Base-by-base conservation (phyloP, 441 rosid species). In the Flueggea neowawraea region DNA sequence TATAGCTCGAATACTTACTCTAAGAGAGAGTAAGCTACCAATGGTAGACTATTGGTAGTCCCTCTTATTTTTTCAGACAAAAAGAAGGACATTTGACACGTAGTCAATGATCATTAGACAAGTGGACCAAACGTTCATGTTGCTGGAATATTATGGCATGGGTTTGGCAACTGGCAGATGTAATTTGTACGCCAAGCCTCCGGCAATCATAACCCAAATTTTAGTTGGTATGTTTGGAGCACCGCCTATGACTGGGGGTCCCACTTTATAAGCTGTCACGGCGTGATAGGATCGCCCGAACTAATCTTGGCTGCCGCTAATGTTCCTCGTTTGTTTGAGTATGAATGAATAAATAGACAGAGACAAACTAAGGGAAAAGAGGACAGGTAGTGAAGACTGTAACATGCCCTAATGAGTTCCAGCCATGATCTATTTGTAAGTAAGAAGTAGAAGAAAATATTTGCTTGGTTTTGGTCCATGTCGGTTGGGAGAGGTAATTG, bases 171-270 rank as follows among this genome's bases (percentile, higher is more conserved):
- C 72, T 63, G 75, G 67, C 67, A 75, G 33, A 61, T 71, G 79
- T 67, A 31, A 67, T 64, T 67, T 71, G 64, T 68, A 75, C 67
- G 70, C 70, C n/a, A 67, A 71, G 75, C 43, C 64, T 56, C 64
- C 14, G 41, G 16, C 22, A 44, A 36, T 39, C 13, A 61, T 53
- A 54, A 32, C 31, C 61, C 45, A 47, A 58, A 61, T 54, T 68
- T 16, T 55, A 41, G 73, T 61, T 68, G 75, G 62, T 49, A 50
- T 7, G 52, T 68, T 52, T 61, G 61, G 53, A 57, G 60, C 69
- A 53, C 55, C 58, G 61, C 45, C 57, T 12, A 28, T 2, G 28
- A 22, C 28, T 22, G 28, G 28, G 6, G 41, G 41, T 8, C 4
- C 41, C 41, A 36, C 41, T 36, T 8, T 5, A 36, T 36, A 8